phyloP scores from a whole-genome alignment of 108 stramenopile genomes.

The Pseudonitzschia pungens region DNA sequence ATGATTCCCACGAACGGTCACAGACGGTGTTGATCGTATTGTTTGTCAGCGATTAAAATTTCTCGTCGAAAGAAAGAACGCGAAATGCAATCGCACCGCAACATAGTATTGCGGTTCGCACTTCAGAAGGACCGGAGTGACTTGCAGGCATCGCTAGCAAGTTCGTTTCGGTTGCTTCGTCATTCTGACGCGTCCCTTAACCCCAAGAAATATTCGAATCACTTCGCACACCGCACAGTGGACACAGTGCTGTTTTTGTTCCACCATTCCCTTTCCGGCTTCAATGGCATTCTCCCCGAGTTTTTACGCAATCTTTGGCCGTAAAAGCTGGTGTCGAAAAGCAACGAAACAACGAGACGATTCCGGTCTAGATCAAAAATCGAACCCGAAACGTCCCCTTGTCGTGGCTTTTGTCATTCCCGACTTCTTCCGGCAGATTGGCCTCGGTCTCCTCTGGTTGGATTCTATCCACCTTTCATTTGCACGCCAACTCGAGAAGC shows the following conservation, averaged over 20 bases:
- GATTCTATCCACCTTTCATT: background rate
- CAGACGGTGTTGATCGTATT: too few relatives aligned
- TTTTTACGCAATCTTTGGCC: background rate
- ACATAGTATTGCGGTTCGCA: background rate
- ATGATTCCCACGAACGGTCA: too few relatives aligned
- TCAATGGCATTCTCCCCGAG: too few relatives aligned
- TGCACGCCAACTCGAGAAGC: background rate
- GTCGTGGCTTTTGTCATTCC: constrained; percentile 13
- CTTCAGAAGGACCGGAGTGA: constrained; percentile 2
- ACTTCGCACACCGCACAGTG: too few relatives aligned
- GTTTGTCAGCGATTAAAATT: background rate
- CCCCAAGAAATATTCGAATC: background rate
- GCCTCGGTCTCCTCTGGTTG: background rate
- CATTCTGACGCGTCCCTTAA: background rate
- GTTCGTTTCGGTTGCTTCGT: constrained; percentile 6
- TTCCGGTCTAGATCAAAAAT: background rate
- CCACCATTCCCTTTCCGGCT: too few relatives aligned
- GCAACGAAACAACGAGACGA: background rate
- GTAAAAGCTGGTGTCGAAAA: constrained; percentile 9
- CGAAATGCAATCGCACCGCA: background rate
- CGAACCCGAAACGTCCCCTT: background rate
- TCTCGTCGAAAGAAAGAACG: background rate
- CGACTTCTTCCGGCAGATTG: background rate
- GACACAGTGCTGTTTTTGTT: too few relatives aligned
- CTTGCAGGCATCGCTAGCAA: background rate